Evolutionary conservation across 768 basidiomycete species (phyloP), one percentile per base, ranked within the genome.

Genomic region (Coprinellus micaceus): DNA sequence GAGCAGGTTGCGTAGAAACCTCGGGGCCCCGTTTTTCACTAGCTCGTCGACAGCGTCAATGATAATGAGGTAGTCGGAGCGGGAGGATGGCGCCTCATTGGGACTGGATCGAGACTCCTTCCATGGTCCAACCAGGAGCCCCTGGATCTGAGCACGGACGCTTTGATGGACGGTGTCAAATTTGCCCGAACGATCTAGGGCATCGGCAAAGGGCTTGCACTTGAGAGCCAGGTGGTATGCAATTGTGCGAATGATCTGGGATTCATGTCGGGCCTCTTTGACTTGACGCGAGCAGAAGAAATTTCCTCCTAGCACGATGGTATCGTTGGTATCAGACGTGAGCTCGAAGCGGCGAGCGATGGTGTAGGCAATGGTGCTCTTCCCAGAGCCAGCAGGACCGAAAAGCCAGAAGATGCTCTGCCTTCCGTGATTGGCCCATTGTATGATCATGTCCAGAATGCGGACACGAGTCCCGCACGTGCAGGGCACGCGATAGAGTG

Each of bases 381-480:
- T 51, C 22, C 49, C 49, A 5, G 64, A 60, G 10, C 62, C 62
- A 47, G 61, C 64, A 10, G 56, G 62, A 11, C 64, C 64, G 25
- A 49, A 53, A 9, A 64, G 57, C 64, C 64, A 63, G 48, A 47
- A 65, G 39, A 65, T 49, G 6, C 25, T 60, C 36, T 58, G 60
- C 43, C 60, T 58, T 5, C 51, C 57, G 29, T 65, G 48, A 5
- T 63, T 58, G 9, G 62, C 68, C 69, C 68, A 71, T n/a, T 53
- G n/a, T 5, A 25, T 44, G 17, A 69, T 65, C 1, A 60, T 39
- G 17, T 60, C 24, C 21, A 67, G 52, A 15, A 69, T 66, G 13
- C 47, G 2, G 44, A 65, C 63, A 22, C 68, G 64, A 3, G 68
- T 69, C 59, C 62, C 64, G 9, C 52, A 59, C 19, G 64, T 67